Conservation (phyloP, 257 asterid genomes). For the Penstemon davidsonii region DNA sequence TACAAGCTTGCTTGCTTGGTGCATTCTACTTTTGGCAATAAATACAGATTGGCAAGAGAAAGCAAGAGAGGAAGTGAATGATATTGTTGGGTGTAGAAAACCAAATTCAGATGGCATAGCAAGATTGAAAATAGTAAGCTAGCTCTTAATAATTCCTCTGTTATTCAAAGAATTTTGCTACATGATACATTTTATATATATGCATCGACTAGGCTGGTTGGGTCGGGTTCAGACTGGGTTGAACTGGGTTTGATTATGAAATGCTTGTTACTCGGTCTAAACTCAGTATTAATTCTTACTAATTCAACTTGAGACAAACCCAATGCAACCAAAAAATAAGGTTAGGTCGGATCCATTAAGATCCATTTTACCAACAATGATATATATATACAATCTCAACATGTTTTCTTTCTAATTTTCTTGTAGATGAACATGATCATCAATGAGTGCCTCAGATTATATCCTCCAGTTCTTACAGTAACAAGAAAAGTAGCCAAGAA, state of each 20-base stretch:
- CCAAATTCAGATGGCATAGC: slow-evolving; percentile 60
- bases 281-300: no score
- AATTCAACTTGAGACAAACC: no score
- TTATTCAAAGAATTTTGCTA: no score
- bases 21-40: slow-evolving; percentile 48
- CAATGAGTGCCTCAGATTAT: slow-evolving; percentile 58
- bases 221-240: no score
- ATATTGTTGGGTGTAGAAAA: slow-evolving; percentile 29
- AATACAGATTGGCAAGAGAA: slow-evolving; percentile 64
- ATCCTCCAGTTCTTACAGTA: slow-evolving; percentile 49
- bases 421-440: slow-evolving; percentile 62
- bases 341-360: neutral
- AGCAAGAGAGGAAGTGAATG: slow-evolving; percentile 51
- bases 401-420: neutral
- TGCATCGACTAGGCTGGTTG: no score
- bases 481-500: slow-evolving; percentile 46
- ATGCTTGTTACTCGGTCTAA: no score
- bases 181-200: no score
- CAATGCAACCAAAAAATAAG: no score
- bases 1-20: slow-evolving; percentile 52
- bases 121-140: slow-evolving; percentile 48
- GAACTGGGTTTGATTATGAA: no score
- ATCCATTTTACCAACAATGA: neutral
- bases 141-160: neutral
- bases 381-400: no score